phyloP scores from a whole-genome alignment of 1,284 basidiomycete species.

The Fomitopsis palustris region DNA sequence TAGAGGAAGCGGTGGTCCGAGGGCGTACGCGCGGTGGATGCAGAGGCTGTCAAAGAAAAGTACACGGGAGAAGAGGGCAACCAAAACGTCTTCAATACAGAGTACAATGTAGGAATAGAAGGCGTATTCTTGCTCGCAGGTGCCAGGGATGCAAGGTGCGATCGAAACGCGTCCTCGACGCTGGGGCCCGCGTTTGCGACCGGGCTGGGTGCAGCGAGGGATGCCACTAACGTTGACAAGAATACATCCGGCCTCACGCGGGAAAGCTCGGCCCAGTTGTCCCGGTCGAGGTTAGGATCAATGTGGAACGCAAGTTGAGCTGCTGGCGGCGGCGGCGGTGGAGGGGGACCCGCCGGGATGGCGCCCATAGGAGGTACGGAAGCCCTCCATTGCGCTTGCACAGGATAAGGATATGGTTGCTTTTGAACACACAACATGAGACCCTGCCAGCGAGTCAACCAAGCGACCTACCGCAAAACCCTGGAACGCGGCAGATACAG shows the following conservation, averaged over 20 bases:
- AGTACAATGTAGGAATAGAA: slow-evolving; percentile 63
- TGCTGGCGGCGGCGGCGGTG: slow-evolving; percentile 26
- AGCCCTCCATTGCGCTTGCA: slow-evolving; percentile 18
- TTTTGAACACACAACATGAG: not conserved
- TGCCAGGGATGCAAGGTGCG: slow-evolving; percentile 59
- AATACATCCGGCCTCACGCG: slow-evolving; percentile 52
- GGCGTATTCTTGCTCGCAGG: slow-evolving; percentile 41
- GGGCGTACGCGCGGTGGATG: slow-evolving; percentile 57
- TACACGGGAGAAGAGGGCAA: slow-evolving; percentile 69
- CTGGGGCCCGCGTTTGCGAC: slow-evolving; percentile 50
- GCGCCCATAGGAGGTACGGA: slow-evolving; percentile 33
- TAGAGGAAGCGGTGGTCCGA: slow-evolving; percentile 72
- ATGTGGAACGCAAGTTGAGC: slow-evolving; percentile 32
- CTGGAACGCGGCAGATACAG: slow-evolving; percentile 14
- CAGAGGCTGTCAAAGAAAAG: slow-evolving; percentile 69
- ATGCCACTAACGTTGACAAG: slow-evolving; percentile 48
- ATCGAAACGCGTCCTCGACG: slow-evolving; percentile 70
- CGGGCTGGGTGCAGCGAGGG: slow-evolving; percentile 56
- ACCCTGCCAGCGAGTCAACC: not conserved
- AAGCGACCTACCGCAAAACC: slow-evolving; percentile 19
- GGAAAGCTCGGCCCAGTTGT: slow-evolving; percentile 60
- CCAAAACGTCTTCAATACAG: slow-evolving; percentile 75
- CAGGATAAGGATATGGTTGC: slow-evolving; percentile 3
- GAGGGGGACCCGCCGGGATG: slow-evolving; percentile 12
- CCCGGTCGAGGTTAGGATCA: slow-evolving; percentile 48